Evolutionary conservation across 352 stramenopile species (phyloP).

Genomic region (Phytopythium delawarense): DNA sequence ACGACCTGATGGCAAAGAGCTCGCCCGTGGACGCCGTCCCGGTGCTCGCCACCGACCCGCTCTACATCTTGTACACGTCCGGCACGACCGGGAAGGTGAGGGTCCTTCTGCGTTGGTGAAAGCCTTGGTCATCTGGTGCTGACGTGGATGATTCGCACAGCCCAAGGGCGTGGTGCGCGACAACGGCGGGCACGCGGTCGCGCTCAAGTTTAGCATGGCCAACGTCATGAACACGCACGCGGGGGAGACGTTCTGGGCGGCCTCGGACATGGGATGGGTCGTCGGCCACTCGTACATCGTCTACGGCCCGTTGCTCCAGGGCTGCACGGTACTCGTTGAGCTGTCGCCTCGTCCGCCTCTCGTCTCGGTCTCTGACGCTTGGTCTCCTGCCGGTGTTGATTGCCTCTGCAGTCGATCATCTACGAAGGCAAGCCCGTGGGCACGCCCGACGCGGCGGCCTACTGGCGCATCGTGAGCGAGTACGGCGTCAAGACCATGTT

Average conservation of each 20-base stretch:
- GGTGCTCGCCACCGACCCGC: constrained; percentile 52
- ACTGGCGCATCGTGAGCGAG: constrained; percentile 84
- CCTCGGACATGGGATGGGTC: constrained; percentile 88
- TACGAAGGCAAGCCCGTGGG: constrained; percentile 90
- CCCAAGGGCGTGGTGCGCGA: constrained; percentile 79
- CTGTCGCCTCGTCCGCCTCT: background rate
- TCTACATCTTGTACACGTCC: constrained; percentile 83
- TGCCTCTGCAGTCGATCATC: constrained; percentile 53
- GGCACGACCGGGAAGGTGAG: constrained; percentile 54
- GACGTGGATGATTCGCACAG: constrained; percentile 3
- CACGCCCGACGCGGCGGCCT: constrained; percentile 81
- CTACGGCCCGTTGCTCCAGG: constrained; percentile 86
- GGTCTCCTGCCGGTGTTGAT: background rate
- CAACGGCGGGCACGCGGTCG: constrained; percentile 72
- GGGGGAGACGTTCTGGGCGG: constrained; percentile 83
- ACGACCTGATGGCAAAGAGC: constrained; percentile 40
- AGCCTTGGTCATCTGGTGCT: background rate
- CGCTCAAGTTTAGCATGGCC: constrained; percentile 87
- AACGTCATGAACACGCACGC: constrained; percentile 67
- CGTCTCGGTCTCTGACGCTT: background rate
- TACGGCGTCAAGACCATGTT: constrained; percentile 88
- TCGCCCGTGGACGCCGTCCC: constrained; percentile 34
- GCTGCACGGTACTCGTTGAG: constrained; percentile 46
- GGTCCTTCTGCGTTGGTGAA: background rate
- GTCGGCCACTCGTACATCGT: constrained; percentile 88